These are phyloP conservation scores for Suillus variegatus DNA, from an alignment of 768 basidiomycete species.

Conservation along the genomic window DNA sequence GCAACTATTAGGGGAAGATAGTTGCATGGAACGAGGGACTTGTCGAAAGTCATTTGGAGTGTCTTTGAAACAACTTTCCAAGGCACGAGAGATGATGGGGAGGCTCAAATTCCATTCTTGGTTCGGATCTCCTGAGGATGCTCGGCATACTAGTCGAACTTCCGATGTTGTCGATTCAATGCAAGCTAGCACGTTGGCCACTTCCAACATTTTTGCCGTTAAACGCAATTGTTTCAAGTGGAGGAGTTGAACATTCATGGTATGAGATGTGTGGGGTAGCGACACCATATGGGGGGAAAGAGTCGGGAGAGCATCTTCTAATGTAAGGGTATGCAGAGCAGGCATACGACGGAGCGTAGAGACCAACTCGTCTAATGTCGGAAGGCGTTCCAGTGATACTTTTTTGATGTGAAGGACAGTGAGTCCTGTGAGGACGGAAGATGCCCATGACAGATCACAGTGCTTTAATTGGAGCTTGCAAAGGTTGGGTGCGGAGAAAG, in stretches of 20 bases:
- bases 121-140: background rate
- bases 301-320: conserved; percentile 37
- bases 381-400: conserved; percentile 26
- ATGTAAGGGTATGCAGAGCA: conserved; percentile 31
- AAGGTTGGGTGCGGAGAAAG: conserved; percentile 31
- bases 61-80: background rate
- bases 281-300: background rate
- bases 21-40: background rate
- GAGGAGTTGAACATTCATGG: background rate
- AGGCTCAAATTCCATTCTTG: background rate
- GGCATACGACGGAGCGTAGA: conserved; percentile 37
- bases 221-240: background rate
- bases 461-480: conserved; percentile 37
- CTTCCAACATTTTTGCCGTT: background rate
- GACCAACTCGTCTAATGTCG: conserved; percentile 34
- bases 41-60: background rate
- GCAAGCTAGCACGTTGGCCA: background rate
- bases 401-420: conserved; percentile 38
- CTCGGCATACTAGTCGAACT: background rate
- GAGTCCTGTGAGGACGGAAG: conserved; percentile 35
- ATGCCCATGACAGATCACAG: conserved; percentile 39
- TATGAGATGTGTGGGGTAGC: background rate
- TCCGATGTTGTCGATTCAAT: background rate
- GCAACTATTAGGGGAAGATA: background rate
- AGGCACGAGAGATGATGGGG: background rate